Base-by-base conservation (phyloP, 805 yeast species). In the Spathaspora boniae region DNA sequence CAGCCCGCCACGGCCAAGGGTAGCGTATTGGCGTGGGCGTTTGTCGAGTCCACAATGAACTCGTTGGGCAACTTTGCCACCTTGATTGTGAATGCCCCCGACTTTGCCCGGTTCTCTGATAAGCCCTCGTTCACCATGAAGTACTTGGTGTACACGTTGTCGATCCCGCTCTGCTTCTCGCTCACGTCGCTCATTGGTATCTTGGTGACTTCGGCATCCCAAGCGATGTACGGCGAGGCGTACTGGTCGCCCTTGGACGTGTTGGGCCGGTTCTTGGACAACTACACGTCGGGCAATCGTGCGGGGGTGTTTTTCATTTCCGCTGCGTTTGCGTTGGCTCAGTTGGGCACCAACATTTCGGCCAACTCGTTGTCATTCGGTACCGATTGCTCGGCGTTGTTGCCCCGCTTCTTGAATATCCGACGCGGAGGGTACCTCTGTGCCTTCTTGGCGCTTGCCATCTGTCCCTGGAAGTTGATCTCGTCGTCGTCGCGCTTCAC, bases 171-270 rank as follows among this genome's bases (percentile, higher is more conserved):
- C 15, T 75, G 86, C 48, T 87, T 86, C 60, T 82, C 88, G 4
- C 50, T 86, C 40, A 87, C 95, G 22, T 81, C 94, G 4, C 69
- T 88, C 46, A 80, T 88, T 53, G 96, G 96, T 56, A 82, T 87
- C 40, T 65, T 87, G 41, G 86, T 87, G 16, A 80, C 94, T 18
- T 81, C 95, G 6, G 85, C 95, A 1, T 81, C 93, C 3, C 67
- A 78, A 28, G 56, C 70, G 4, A 53, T 85, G 47, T 86, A 78
- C 54, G 85, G 82, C 17, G 76, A 72, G 44, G 74, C 86, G 21
- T 74, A 74, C 53, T 87, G 96, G 96, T 75, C 82, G 35, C 96
- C 96, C 6, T 62, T 87, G 38, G 94, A 84, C 46, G 85, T 85
- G 4, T 65, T 87, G 46, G 71, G 71, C 11, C 64, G 74, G 33